A percentile compares a stretch with the other conserved stretches of the same genome.
Evolutionary conservation across 495 filamentous ascomycete genomes (phyloP).

Genomic region (Usnea hakonensis): DNA sequence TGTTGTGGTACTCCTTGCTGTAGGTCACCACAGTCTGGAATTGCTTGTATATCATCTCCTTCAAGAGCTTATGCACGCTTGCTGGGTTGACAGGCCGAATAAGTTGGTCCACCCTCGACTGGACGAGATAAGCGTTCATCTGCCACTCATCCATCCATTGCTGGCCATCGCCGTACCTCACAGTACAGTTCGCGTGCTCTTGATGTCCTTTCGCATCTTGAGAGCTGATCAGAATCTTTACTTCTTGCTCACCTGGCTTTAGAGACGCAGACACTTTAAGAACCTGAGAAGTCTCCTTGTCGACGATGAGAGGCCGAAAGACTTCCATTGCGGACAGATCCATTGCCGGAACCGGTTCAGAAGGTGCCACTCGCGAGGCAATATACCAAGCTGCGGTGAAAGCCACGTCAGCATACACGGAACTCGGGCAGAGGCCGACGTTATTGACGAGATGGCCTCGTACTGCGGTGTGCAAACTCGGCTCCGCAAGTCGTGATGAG

Average conservation of each 20-base stretch:
- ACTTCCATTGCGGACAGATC: conserved; percentile 29
- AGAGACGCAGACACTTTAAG: conserved; percentile 25
- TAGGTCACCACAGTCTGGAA: conserved; percentile 30
- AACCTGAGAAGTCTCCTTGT: conserved; percentile 14
- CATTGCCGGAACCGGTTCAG: conserved; percentile 19
- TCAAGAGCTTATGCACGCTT: conserved; percentile 5
- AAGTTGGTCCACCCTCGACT: conserved; percentile 46
- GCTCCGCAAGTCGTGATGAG: conserved; percentile 19
- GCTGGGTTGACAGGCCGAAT: background rate
- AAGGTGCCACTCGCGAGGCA: conserved; percentile 13
- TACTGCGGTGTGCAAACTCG: conserved; percentile 18
- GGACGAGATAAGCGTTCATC: conserved; percentile 47
- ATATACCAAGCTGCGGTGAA: conserved; percentile 22
- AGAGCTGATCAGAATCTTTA: conserved; percentile 22
- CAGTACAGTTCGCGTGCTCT: conserved; percentile 44
- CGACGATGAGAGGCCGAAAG: conserved; percentile 24
- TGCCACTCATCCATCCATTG: conserved; percentile 49
- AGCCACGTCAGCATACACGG: conserved; percentile 26
- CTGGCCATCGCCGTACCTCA: conserved; percentile 38
- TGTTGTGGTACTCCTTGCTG: conserved; percentile 25
- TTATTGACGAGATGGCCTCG: conserved; percentile 25
- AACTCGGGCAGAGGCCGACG: conserved; percentile 19
- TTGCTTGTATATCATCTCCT: conserved; percentile 25
- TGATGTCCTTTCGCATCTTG: conserved; percentile 24
- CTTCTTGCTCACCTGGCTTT: conserved; percentile 26